phyloP scores from a whole-genome alignment of 1,139 yeast genomes.

The Blastobotrys indianensis region DNA sequence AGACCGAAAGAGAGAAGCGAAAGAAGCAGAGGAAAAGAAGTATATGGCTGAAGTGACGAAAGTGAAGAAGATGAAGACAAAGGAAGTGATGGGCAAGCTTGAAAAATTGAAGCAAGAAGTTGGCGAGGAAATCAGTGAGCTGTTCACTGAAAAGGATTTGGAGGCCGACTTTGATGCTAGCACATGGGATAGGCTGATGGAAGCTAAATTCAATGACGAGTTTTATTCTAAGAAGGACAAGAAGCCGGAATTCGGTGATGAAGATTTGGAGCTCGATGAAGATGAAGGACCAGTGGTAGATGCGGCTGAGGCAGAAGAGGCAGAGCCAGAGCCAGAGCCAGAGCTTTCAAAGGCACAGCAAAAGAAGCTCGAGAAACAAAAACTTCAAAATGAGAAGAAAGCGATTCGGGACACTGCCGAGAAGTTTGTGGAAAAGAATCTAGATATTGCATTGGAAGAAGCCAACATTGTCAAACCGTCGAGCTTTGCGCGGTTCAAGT shows the following conservation, averaged over 20 bases:
- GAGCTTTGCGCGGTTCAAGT: conserved; percentile 64
- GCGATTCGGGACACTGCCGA: conserved; percentile 63
- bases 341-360: conserved; percentile 23
- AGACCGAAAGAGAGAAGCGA: conserved; percentile 58
- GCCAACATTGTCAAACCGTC: conserved; percentile 36
- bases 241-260: conserved; percentile 51
- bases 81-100: conserved; percentile 71
- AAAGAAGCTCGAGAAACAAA: conserved; percentile 46
- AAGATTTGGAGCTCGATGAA: conserved; percentile 17
- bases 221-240: conserved; percentile 52
- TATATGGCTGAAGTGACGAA: conserved; percentile 60
- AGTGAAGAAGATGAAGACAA: conserved; percentile 69
- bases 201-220: conserved; percentile 77
- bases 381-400: conserved; percentile 58
- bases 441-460: conserved; percentile 32
- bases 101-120: conserved; percentile 74
- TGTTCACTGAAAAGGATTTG: conserved; percentile 67
- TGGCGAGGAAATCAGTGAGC: conserved; percentile 64
- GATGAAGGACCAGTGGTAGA: conserved; percentile 28
- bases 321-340: conserved; percentile 17
- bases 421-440: conserved; percentile 56
- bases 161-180: conserved; percentile 86
- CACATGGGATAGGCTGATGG: conserved; percentile 88
- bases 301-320: conserved; percentile 24
- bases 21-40: conserved; percentile 47